Evolutionary conservation across 176 grass and related monocot genomes (phyloP).

Genomic region (Lolium perenne): DNA sequence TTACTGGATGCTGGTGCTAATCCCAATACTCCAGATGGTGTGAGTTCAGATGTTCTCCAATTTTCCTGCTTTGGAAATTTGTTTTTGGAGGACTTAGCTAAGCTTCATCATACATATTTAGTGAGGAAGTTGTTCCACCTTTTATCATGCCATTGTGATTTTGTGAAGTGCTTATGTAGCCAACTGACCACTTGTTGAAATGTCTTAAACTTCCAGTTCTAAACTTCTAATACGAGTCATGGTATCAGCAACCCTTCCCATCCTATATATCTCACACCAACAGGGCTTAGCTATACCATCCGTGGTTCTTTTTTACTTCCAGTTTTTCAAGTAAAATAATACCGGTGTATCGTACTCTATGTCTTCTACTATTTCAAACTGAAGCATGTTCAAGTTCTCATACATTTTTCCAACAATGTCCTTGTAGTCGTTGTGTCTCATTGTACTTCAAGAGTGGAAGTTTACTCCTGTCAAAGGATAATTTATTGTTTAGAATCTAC

Average conservation of each 20-base stretch:
- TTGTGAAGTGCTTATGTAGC: not conserved
- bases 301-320: not conserved
- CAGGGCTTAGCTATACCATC: not conserved
- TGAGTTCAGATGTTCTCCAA: not conserved
- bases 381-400: not conserved
- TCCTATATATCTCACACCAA: not conserved
- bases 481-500: not conserved
- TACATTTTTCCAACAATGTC: not conserved
- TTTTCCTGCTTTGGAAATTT: not conserved
- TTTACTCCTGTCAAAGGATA: not conserved
- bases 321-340: not conserved
- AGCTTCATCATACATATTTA: not conserved
- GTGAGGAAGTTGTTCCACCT: too few relatives aligned
- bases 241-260: not conserved
- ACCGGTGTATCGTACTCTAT: not conserved
- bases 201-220: not conserved
- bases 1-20: conserved; percentile 36
- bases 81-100: not conserved
- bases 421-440: not conserved
- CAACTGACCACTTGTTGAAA: not conserved
- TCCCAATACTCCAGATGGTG: conserved; percentile 15
- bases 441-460: not conserved
- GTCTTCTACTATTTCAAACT: not conserved
- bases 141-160: too few relatives aligned
- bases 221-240: not conserved